Evolutionary conservation across 352 stramenopile species (phyloP).

Genomic region (Sclerospora graminicola): DNA sequence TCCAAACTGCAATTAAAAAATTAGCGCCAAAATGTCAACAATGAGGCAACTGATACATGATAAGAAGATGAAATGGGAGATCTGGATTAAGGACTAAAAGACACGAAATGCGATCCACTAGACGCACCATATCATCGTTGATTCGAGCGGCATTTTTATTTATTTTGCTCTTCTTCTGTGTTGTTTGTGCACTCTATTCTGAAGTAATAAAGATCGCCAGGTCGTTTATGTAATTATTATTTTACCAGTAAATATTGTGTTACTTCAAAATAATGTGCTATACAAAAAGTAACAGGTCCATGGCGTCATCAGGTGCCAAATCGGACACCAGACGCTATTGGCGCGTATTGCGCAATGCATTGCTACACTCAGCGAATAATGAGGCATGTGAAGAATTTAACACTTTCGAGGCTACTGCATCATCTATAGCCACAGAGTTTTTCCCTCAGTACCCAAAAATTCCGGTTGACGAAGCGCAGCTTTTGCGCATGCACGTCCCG

Average conservation of each 20-base stretch:
- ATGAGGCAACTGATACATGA: neutral
- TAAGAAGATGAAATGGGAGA: neutral
- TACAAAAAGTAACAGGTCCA: neutral
- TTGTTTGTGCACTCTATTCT: no score
- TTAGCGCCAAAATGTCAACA: conserved; percentile 6
- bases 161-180: conserved; percentile 15
- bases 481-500: conserved; percentile 1
- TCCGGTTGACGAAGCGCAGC: conserved; percentile 6
- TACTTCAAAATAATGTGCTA: conserved; percentile 2
- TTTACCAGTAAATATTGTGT: conserved; percentile 1
- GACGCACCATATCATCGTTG: conserved; percentile 81
- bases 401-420: conserved; percentile 27
- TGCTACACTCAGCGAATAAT: conserved; percentile 23
- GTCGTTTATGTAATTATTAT: conserved; percentile 4
- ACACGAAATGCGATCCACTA: neutral
- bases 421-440: conserved; percentile 50
- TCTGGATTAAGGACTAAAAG: neutral
- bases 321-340: conserved; percentile 53
- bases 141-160: conserved; percentile 67
- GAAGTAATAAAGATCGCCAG: conserved; percentile 19
- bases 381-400: neutral
- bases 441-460: conserved; percentile 32
- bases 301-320: neutral
- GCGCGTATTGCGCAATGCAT: conserved; percentile 52
- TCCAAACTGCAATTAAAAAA: conserved; percentile 62